These are phyloP conservation scores for Candida ponderosae DNA, from an alignment of 805 yeast species.

Conservation along the genomic window DNA sequence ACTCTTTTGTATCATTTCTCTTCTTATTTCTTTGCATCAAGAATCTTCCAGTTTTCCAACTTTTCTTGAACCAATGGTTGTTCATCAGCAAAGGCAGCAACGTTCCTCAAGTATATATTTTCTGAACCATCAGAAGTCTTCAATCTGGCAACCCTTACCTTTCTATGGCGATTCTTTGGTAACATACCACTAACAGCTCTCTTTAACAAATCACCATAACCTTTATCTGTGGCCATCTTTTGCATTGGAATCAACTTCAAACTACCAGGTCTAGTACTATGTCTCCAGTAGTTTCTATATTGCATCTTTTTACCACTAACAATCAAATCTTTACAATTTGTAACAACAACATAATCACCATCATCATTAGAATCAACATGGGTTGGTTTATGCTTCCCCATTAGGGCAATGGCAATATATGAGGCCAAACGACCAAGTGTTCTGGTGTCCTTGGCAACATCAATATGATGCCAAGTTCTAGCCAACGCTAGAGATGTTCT, in stretches of 20 bases:
- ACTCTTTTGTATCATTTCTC: too few relatives aligned
- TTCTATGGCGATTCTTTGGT: constrained; percentile 83
- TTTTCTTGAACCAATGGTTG: constrained; percentile 41
- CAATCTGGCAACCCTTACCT: constrained; percentile 71
- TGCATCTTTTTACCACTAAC: constrained; percentile 81
- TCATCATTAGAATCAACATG: constrained; percentile 71
- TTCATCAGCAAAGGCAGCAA: constrained; percentile 82
- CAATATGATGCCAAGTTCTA: constrained; percentile 93
- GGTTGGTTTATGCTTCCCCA: constrained; percentile 97
- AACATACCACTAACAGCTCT: constrained; percentile 95
- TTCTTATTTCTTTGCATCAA: too few relatives aligned
- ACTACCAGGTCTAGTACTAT: constrained; percentile 85
- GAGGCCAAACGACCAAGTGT: constrained; percentile 91
- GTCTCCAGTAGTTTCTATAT: constrained; percentile 82
- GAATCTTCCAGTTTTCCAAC: too few relatives aligned
- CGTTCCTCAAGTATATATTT: constrained; percentile 78
- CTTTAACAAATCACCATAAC: constrained; percentile 77
- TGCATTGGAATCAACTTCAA: constrained; percentile 79
- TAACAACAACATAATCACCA: constrained; percentile 96
- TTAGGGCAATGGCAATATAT: constrained; percentile 75
- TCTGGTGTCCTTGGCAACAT: constrained; percentile 74
- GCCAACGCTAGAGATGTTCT: constrained; percentile 56
- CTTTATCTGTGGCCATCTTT: constrained; percentile 65
- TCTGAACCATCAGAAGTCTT: constrained; percentile 84
- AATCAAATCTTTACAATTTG: constrained; percentile 77